phyloP scores from a whole-genome alignment of 495 filamentous ascomycete genomes.

The Tuber borchii region DNA sequence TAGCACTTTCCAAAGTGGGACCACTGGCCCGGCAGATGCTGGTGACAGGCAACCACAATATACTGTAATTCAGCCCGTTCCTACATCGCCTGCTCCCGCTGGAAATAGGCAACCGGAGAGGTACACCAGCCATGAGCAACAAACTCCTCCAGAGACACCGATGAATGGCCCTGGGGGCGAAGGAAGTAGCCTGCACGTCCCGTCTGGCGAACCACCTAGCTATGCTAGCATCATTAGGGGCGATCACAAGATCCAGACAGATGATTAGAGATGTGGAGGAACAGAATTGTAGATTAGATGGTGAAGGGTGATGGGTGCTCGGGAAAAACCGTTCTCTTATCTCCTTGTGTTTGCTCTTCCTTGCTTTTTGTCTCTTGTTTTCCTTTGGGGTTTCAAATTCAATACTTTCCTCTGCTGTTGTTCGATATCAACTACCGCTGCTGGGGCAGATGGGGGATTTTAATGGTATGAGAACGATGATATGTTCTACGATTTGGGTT shows the following conservation, averaged over 20 bases:
- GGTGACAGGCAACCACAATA: slow-evolving; percentile 45
- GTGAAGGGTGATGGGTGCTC: not conserved
- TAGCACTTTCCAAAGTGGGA: slow-evolving; percentile 42
- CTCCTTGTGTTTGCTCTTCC: not conserved
- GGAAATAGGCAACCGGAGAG: slow-evolving; percentile 37
- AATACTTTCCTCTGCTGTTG: not conserved
- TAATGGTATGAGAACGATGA: not conserved
- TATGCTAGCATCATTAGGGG: slow-evolving; percentile 82
- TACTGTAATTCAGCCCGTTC: slow-evolving; percentile 8
- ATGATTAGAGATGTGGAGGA: slow-evolving; percentile 48
- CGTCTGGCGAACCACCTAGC: slow-evolving; percentile 57
- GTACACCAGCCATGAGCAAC: slow-evolving; percentile 34
- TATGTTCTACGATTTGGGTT: slow-evolving; percentile 1
- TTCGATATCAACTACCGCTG: not conserved
- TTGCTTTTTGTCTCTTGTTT: not conserved
- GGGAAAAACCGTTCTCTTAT: not conserved
- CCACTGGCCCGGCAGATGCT: slow-evolving; percentile 22
- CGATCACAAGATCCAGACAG: slow-evolving; percentile 78
- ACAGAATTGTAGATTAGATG: slow-evolving; percentile 1
- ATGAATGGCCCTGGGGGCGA: slow-evolving; percentile 39
- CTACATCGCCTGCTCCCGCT: slow-evolving; percentile 22
- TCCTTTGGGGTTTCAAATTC: not conserved
- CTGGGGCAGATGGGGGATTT: not conserved
- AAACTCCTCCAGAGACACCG: slow-evolving; percentile 39
- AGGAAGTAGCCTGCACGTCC: slow-evolving; percentile 41